Conservation (phyloP, 2,329 filamentous ascomycete genomes). For the Fusarium sp. region DNA sequence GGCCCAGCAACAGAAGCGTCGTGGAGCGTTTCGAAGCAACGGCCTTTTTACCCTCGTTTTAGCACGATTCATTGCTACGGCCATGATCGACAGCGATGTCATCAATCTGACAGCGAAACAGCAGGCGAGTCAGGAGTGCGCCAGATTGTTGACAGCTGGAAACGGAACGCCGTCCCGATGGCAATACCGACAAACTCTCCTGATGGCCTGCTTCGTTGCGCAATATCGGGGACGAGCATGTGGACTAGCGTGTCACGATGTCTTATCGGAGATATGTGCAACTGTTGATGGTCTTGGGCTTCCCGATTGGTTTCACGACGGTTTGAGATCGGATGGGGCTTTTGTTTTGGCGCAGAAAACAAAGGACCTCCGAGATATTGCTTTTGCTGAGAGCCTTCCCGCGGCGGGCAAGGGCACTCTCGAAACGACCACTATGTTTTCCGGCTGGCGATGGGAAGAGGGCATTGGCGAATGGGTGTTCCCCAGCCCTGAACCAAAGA, state of each 20-base stretch:
- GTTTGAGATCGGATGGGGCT: conserved; percentile 60
- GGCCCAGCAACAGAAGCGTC: conserved; percentile 24
- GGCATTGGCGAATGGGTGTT: conserved; percentile 57
- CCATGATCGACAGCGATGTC: conserved; percentile 29
- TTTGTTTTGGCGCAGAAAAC: conserved; percentile 66
- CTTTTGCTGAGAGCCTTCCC: conserved; percentile 63
- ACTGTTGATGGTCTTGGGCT: conserved; percentile 53
- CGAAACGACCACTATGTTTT: conserved; percentile 44
- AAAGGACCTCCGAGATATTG: conserved; percentile 64
- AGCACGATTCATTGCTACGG: conserved; percentile 45
- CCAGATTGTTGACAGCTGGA: conserved; percentile 30
- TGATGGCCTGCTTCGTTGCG: conserved; percentile 60
- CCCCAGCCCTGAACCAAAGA: conserved; percentile 30
- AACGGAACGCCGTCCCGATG: conserved; percentile 24
- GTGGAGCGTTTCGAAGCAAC: conserved; percentile 16
- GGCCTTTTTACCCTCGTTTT: conserved; percentile 43
- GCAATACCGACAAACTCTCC: conserved; percentile 48
- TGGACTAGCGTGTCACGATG: conserved; percentile 51
- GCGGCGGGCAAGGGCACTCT: conserved; percentile 15
- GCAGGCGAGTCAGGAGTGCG: conserved; percentile 39
- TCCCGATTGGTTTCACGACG: conserved; percentile 49
- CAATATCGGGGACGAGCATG: conserved; percentile 60
- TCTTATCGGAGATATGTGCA: conserved; percentile 57
- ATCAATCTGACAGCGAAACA: conserved; percentile 27
- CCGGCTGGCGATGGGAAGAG: conserved; percentile 56